Evolutionary conservation across 768 basidiomycete genomes (phyloP).

Genomic region (Russula compacta): DNA sequence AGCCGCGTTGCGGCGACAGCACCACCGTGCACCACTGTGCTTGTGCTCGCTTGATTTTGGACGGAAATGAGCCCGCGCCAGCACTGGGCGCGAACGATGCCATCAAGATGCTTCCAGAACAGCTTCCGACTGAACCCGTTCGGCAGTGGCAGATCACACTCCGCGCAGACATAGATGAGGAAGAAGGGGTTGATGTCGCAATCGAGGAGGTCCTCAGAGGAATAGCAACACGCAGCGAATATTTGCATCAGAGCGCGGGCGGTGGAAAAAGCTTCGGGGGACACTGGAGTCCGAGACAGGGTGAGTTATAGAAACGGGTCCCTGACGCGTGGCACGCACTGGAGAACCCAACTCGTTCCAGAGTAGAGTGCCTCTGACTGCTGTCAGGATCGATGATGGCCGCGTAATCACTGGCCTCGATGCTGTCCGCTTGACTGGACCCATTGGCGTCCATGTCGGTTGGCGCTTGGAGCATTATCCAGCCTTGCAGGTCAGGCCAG

Average conservation of each 20-base stretch:
- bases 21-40: background rate
- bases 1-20: background rate
- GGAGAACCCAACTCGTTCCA: too few species aligned
- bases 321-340: background rate
- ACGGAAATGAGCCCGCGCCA: background rate
- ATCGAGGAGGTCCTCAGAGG: too few species aligned
- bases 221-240: too few species aligned
- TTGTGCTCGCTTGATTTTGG: background rate
- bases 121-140: background rate
- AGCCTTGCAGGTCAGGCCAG: background rate
- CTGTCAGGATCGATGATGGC: too few species aligned
- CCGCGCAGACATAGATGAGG: background rate
- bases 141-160: background rate
- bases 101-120: background rate
- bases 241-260: background rate
- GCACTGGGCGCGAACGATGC: background rate
- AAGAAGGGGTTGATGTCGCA: too few species aligned
- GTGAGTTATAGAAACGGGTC: background rate
- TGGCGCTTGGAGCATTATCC: background rate
- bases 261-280: background rate
- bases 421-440: background rate
- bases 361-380: too few species aligned
- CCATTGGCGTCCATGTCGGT: background rate
- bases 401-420: too few species aligned
- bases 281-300: background rate